These are phyloP conservation scores for Scutellaria baicalensis DNA, from an alignment of 257 asterid species.

Conservation along the genomic window DNA sequence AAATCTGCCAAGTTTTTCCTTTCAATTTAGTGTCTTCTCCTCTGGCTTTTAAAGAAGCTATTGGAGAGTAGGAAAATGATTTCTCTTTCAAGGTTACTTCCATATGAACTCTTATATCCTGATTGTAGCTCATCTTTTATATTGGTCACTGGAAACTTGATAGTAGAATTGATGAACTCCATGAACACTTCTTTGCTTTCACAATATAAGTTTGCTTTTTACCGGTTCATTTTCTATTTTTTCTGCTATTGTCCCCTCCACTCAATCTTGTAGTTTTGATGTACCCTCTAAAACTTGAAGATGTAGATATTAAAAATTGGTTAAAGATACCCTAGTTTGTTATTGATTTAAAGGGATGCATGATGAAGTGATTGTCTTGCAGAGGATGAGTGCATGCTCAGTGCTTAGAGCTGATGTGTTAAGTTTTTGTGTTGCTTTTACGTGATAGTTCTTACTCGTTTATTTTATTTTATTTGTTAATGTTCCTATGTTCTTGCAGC, in stretches of 20 bases:
- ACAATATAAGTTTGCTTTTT: no score
- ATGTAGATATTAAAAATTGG: background rate
- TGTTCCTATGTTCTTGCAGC: constrained; percentile 31
- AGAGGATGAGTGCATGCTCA: background rate
- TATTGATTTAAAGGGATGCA: background rate
- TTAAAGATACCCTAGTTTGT: background rate
- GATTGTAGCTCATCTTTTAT: no score
- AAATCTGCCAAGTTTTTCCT: no score
- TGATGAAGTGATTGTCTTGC: background rate
- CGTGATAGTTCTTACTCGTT: background rate
- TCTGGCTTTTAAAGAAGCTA: background rate
- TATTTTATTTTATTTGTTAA: background rate
- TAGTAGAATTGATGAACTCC: no score
- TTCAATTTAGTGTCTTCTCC: no score
- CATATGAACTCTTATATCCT: background rate
- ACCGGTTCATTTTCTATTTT: no score
- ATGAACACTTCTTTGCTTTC: no score
- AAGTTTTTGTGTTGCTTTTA: background rate
- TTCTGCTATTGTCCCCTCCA: no score
- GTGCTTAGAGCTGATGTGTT: background rate
- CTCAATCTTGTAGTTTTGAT: no score
- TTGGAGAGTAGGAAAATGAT: background rate
- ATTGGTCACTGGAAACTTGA: no score
- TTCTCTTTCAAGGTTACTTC: background rate
- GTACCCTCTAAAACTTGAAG: no score